Evolutionary conservation across 495 filamentous ascomycete species (phyloP).

Genomic region (Delitschia confertaspora): DNA sequence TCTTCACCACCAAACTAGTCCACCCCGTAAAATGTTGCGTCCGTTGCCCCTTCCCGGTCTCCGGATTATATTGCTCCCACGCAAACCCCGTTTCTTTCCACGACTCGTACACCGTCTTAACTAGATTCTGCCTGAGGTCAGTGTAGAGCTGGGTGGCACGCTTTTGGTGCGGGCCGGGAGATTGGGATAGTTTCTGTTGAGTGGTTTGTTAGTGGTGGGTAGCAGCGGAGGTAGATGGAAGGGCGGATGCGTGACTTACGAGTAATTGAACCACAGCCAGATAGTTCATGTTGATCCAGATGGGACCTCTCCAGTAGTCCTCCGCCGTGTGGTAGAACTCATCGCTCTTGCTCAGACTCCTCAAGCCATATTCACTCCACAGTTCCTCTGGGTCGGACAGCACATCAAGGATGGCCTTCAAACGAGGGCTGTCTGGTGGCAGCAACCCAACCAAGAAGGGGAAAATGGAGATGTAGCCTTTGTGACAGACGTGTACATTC

Average conservation of each 20-base stretch:
- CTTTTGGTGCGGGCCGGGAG: slow-evolving; percentile 56
- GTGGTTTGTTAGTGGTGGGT: not conserved
- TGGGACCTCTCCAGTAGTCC: slow-evolving; percentile 93
- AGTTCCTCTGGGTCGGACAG: slow-evolving; percentile 75
- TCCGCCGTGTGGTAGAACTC: slow-evolving; percentile 79
- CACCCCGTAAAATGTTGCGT: slow-evolving; percentile 98
- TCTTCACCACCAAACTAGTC: slow-evolving; percentile 95
- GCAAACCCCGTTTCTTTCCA: slow-evolving; percentile 93
- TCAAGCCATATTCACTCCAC: slow-evolving; percentile 76
- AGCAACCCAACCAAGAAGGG: slow-evolving; percentile 82
- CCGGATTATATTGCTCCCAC: slow-evolving; percentile 97
- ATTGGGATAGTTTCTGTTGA: slow-evolving; percentile 45
- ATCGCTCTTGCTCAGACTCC: slow-evolving; percentile 78
- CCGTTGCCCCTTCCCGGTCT: slow-evolving; percentile 82
- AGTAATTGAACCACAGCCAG: slow-evolving; percentile 72
- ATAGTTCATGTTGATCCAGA: slow-evolving; percentile 99
- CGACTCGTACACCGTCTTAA: slow-evolving; percentile 76
- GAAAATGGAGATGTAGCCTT: slow-evolving; percentile 90
- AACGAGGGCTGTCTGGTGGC: slow-evolving; percentile 56
- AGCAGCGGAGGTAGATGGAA: slow-evolving; percentile 7
- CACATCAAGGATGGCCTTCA: slow-evolving; percentile 66
- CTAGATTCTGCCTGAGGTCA: slow-evolving; percentile 69
- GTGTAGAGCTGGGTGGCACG: slow-evolving; percentile 68
- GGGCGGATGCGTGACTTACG: slow-evolving; percentile 46
- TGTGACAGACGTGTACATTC: slow-evolving; percentile 81